A percentile compares a stretch with the other conserved stretches of the same genome.
Conservation (phyloP, 768 basidiomycete species). For the Phaffia tasmanica region DNA sequence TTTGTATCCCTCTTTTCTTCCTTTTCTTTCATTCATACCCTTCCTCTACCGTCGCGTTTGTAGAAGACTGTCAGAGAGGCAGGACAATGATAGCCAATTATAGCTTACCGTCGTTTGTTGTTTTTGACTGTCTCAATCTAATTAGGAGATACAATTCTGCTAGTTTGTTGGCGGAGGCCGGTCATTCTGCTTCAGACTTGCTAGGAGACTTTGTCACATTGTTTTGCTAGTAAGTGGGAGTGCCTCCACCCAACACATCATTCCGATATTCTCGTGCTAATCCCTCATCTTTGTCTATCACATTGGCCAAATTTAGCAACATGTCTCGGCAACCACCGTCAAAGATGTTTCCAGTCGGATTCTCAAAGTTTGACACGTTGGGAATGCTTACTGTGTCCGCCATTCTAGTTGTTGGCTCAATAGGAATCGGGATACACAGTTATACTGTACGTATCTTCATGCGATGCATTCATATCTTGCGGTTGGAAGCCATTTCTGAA, state of each 20-base stretch:
- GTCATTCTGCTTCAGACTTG: slow-evolving; percentile 66
- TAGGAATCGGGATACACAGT: slow-evolving; percentile 66
- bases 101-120: too few species aligned
- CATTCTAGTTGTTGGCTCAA: slow-evolving; percentile 58
- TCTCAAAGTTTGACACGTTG: slow-evolving; percentile 88
- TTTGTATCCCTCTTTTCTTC: background rate
- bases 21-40: background rate
- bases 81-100: too few species aligned
- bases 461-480: background rate
- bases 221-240: slow-evolving; percentile 52
- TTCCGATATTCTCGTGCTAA: background rate
- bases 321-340: slow-evolving; percentile 73
- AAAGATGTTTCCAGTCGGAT: slow-evolving; percentile 60
- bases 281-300: background rate
- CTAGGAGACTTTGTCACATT: slow-evolving; percentile 85
- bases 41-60: background rate
- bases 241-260: too few species aligned
- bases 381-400: slow-evolving; percentile 85
- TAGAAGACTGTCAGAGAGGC: background rate
- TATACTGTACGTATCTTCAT: slow-evolving; percentile 41
- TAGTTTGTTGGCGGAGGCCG: slow-evolving; percentile 82
- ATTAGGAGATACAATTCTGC: slow-evolving; percentile 58
- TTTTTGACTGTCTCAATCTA: background rate
- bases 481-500: background rate
- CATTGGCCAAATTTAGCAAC: slow-evolving; percentile 34